Percentiles rank a stretch among this genome's conserved stretches.
phyloP scores from a whole-genome alignment of 1,284 basidiomycete genomes.

The Singerocomus inundabilis region DNA sequence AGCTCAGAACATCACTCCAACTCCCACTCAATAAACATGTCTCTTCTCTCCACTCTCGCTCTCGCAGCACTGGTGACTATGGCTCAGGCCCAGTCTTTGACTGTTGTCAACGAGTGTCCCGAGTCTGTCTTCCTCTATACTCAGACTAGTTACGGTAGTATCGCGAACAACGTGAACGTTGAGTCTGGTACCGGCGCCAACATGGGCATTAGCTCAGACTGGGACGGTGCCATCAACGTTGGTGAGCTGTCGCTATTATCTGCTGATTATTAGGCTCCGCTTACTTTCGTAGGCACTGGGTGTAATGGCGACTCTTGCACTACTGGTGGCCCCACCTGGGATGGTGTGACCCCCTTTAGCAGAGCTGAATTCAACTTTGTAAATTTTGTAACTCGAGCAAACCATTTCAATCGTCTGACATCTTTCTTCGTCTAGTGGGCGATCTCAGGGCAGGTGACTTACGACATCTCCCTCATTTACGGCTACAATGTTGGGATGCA shows the following conservation, averaged over 20 bases:
- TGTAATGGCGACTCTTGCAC: conserved; percentile 29
- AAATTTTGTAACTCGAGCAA: neutral
- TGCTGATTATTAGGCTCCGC: neutral
- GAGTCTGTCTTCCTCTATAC: conserved; percentile 34
- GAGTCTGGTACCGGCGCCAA: conserved; percentile 22
- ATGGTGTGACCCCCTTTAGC: conserved; percentile 33
- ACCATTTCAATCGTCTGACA: neutral
- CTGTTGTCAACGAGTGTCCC: conserved; percentile 28
- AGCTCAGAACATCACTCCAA: conserved; percentile 1
- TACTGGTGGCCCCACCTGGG: conserved; percentile 34
- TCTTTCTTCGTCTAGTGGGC: conserved; percentile 18
- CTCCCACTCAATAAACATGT: conserved; percentile 18
- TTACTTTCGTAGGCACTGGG: conserved; percentile 31
- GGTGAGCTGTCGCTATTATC: conserved; percentile 20
- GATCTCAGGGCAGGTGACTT: conserved; percentile 34
- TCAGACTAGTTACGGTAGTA: conserved; percentile 29
- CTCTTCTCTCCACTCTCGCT: conserved; percentile 17
- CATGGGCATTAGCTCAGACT: conserved; percentile 34
- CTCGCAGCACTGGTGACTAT: conserved; percentile 20
- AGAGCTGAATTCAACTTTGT: conserved; percentile 35
- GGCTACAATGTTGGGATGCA: conserved; percentile 39
- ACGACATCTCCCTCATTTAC: conserved; percentile 38
- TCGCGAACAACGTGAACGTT: conserved; percentile 29
- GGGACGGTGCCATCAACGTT: conserved; percentile 35
- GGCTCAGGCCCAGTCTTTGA: conserved; percentile 32